phyloP scores from a whole-genome alignment of 305 asterid species.

The Withania somnifera region DNA sequence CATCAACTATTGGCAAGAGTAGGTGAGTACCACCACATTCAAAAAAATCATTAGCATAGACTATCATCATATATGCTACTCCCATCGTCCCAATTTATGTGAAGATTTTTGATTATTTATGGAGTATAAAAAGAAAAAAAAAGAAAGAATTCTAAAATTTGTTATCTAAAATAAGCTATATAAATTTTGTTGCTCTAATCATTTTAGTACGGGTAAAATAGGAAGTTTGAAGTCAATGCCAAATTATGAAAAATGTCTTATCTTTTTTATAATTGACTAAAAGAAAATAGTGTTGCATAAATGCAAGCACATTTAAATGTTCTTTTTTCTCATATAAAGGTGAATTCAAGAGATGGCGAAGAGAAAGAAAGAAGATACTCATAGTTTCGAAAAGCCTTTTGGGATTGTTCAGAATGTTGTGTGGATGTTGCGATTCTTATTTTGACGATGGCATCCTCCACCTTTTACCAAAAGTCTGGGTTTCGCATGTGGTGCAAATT shows the following conservation, averaged over 20 bases:
- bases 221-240: background rate
- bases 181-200: background rate
- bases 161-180: background rate
- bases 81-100: background rate
- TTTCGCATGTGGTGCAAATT: background rate
- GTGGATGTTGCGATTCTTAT: background rate
- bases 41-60: background rate
- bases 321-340: no score
- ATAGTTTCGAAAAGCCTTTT: background rate
- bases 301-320: background rate
- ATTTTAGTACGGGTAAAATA: background rate
- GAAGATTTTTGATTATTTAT: background rate
- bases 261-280: background rate
- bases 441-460: background rate
- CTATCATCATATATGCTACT: background rate
- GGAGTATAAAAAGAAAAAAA: background rate
- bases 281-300: background rate
- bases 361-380: background rate
- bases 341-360: background rate
- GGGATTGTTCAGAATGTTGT: background rate
- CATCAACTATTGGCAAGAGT: background rate
- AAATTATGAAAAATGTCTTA: no score
- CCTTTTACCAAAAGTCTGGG: background rate
- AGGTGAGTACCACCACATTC: background rate
- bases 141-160: background rate